Conservation (phyloP, 306 rosid genomes). For the Inga laurina region DNA sequence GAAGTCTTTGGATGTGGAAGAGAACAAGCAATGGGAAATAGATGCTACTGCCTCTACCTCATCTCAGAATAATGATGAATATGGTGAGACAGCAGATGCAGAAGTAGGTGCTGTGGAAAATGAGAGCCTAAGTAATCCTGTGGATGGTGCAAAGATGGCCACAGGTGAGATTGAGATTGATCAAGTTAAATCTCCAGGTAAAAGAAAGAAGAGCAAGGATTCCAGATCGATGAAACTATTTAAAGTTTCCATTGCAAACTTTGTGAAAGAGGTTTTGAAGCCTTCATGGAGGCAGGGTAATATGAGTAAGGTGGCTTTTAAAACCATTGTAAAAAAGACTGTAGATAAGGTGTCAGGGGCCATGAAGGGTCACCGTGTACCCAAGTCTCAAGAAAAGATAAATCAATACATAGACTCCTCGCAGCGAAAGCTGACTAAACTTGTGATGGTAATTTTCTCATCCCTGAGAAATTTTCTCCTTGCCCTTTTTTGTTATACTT, state of each 20-base stretch:
- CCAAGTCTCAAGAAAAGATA: constrained; percentile 89
- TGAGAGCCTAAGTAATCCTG: constrained; percentile 65
- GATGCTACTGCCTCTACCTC: constrained; percentile 75
- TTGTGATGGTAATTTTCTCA: constrained; percentile 76
- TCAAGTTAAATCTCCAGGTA: constrained; percentile 72
- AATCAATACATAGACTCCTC: constrained; percentile 86
- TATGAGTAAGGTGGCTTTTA: constrained; percentile 99
- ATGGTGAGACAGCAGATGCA: constrained; percentile 92
- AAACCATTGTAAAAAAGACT: constrained; percentile 96
- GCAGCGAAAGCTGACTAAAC: constrained; percentile 90
- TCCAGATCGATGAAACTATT: constrained; percentile 82
- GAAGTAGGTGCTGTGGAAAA: constrained; percentile 80
- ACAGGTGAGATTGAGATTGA: constrained; percentile 69
- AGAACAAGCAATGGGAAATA: constrained; percentile 56
- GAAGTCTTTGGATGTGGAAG: constrained; percentile 59
- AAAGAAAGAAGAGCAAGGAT: constrained; percentile 76
- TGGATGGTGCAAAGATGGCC: constrained; percentile 44
- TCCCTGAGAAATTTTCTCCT: constrained; percentile 14
- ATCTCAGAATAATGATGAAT: constrained; percentile 77
- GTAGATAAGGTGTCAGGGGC: constrained; percentile 99
- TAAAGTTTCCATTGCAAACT: constrained; percentile 86
- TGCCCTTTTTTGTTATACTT: neutral
- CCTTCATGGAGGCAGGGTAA: constrained; percentile 99
- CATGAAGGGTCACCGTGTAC: constrained; percentile 87
- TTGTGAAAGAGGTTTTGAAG: constrained; percentile 91